These are phyloP conservation scores for Prunus salicina DNA, from an alignment of 306 rosid species.

Conservation along the genomic window DNA sequence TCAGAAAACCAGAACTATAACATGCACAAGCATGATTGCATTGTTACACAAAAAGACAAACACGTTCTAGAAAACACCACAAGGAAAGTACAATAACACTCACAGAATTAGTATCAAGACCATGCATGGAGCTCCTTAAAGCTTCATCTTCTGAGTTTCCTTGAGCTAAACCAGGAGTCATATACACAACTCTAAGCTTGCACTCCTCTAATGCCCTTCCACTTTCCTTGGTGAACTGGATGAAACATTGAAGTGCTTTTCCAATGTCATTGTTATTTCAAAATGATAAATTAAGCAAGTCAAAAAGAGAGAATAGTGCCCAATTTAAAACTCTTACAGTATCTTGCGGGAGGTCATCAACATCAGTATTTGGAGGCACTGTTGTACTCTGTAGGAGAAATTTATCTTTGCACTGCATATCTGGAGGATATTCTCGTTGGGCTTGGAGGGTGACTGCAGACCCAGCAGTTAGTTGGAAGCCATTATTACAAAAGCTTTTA, in stretches of 20 bases:
- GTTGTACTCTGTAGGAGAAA: conserved; percentile 86
- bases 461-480: conserved; percentile 26
- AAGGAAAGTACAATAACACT: conserved; percentile 27
- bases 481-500: conserved; percentile 1
- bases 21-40: not conserved
- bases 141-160: conserved; percentile 67
- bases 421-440: conserved; percentile 79
- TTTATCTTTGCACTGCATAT: conserved; percentile 87
- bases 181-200: conserved; percentile 76
- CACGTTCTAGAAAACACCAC: not conserved
- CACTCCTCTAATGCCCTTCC: conserved; percentile 77
- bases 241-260: conserved; percentile 14
- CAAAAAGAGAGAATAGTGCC: conserved; percentile 5
- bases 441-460: conserved; percentile 94
- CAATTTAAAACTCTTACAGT: conserved; percentile 53
- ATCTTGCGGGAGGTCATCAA: conserved; percentile 75
- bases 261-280: conserved; percentile 10
- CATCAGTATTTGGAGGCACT: conserved; percentile 66
- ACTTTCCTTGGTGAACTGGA: conserved; percentile 79
- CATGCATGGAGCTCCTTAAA: conserved; percentile 37
- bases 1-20: not conserved
- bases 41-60: not conserved
- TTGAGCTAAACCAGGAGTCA: conserved; percentile 39
- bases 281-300: conserved; percentile 8
- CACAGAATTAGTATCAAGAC: conserved; percentile 57